Evolutionary conservation across 1,139 yeast species (phyloP), one percentile per base, ranked within the genome.

Genomic region (Groenewaldozyma sp.): DNA sequence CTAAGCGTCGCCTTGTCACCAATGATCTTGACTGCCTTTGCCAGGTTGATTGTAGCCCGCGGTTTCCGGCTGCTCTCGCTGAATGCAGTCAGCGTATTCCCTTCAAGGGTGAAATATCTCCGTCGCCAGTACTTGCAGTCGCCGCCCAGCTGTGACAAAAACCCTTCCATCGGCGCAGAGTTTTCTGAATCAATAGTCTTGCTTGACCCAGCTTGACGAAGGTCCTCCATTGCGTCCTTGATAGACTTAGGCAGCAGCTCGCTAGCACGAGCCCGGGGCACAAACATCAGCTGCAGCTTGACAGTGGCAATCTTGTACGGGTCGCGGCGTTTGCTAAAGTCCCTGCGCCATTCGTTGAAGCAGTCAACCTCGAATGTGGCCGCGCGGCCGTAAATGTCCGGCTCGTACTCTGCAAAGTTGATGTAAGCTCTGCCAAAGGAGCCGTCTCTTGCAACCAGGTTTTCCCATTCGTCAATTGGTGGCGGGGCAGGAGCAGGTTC

Each of bases 401-500:
- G 61, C 51, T 77, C 78, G 51, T 73, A 73, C 46, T 76, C 77
- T 32, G 73, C 70, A 48, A 87, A 73, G 36, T 73, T 73, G 42
- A 87, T 66, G 49, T 78, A 76, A 44, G 84, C 73, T 49, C 88
- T 71, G 2, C 84, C 95, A 65, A 83, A 86, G 9, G 95, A 82
- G 1, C 97, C 97, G 62, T 88, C 96, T 37, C 67, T 68, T 2
- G 95, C 94, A 47, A 82, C 68, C 43, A 52, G 19, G 3, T 40
- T 21, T 10, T 53, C 58, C 58, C 58, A 53, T 10, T 22, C 36
- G 21, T 47, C 44, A 11, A 34, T 17, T 16, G 36, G 36, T 9
- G 20, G 35, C 10, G 46, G 33, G 4, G 40, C 34, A 14, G 37
- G 32, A 16, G 38, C 37, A 13, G 29, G 22, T 6, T 27, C 33